Evolutionary conservation across 306 rosid species (phyloP).

Genomic region (Rosa lucieae): DNA sequence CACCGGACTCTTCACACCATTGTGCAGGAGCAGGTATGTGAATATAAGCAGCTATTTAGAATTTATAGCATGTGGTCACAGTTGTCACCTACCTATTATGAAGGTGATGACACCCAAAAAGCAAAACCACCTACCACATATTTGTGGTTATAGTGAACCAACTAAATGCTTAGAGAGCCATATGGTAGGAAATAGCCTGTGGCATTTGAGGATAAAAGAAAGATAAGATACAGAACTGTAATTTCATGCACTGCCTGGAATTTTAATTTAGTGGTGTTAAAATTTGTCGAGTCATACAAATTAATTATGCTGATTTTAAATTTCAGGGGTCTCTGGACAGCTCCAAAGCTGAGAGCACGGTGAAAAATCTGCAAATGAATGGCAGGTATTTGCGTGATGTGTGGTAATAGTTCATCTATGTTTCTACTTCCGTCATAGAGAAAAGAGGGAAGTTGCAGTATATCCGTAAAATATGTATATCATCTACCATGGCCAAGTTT

Average conservation of each 20-base stretch:
- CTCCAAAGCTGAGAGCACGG: conserved; percentile 90
- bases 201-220: neutral
- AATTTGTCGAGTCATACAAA: neutral
- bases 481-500: conserved; percentile 8
- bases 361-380: conserved; percentile 79
- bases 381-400: conserved; percentile 97
- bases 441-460: neutral
- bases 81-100: conserved; percentile 17
- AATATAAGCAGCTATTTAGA: neutral
- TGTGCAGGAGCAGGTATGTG: conserved; percentile 71
- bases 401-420: conserved; percentile 50
- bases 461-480: neutral
- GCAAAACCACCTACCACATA: neutral
- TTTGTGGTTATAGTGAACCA: neutral
- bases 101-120: neutral
- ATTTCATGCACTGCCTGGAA: neutral
- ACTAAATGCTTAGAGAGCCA: neutral
- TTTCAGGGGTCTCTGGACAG: conserved; percentile 83
- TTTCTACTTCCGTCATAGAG: neutral
- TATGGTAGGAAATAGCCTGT: neutral
- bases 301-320: neutral
- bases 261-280: neutral
- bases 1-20: conserved; percentile 90
- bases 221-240: neutral
- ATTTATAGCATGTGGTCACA: neutral